Base-by-base conservation (phyloP, 441 rosid species). In the Bocquillonia castaneifolia region DNA sequence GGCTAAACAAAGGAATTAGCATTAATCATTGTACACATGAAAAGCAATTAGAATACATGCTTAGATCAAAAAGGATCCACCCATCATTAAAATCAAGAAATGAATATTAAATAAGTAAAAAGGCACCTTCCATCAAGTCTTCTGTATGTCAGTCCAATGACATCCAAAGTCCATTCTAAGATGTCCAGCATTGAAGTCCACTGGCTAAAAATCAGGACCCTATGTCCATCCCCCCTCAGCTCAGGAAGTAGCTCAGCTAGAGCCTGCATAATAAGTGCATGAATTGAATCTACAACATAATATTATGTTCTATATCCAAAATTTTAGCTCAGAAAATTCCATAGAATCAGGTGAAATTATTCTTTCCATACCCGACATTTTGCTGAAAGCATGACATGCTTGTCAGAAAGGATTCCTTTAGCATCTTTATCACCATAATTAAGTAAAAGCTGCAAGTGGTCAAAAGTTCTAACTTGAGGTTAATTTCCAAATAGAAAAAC, bases 111-210 rank as follows among this genome's bases (percentile, higher is more conserved):
- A 70, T 18, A 62, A 56, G 61, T 59, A 70, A 66, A 57, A 55
- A 54, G 42, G n/a, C 74, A 94, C 97, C 99, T 94, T 76, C 98
- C 98, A 62, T 94, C 99, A 39, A 94, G 97, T 71, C 98, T 88
- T 70, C 85, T 79, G 68, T 94, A 94, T 15, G 92, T 81, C 76
- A 90, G 76, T 22, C 97, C 99, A 40, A 90, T 86, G 61, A 92
- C 84, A 77, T 92, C 99, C 73, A 92, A 82, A 54, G 94, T 84
- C 98, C 98, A 92, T 66, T 94, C 99, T 67, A 94, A 77, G 76
- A 94, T 88, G 85, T 94, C 98, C 64, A 92, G 89, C 97, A 94
- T 90, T 13, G 94, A 90, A n/a, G 98, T 94, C 94, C 99, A 94
- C 74, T 92, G 98, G 81, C 97, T 94, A 70, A 92, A 92, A 77